Conservation (phyloP, 306 rosid genomes). For the Cucurbita pepo region DNA sequence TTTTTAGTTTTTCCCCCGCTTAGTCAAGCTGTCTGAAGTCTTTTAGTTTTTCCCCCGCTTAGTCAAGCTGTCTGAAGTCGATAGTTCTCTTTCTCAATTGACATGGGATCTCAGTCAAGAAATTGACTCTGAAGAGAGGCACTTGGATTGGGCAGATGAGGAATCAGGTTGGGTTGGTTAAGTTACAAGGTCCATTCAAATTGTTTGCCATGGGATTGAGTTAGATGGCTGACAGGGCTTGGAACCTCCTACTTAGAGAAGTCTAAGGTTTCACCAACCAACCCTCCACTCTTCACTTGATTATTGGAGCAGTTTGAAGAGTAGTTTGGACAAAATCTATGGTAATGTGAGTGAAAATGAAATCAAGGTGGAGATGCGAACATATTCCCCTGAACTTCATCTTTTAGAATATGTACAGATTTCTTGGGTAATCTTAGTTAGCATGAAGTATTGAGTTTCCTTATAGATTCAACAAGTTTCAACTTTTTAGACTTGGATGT, state of each 20-base stretch:
- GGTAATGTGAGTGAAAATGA: neutral
- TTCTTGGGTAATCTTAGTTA: neutral
- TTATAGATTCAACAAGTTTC: neutral
- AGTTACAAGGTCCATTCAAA: neutral
- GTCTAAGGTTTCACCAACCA: neutral
- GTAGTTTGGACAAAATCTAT: neutral
- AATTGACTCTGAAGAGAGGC: neutral
- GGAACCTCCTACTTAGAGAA: neutral
- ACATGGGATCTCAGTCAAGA: too few species aligned
- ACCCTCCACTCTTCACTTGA: neutral
- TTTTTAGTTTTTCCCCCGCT: too few species aligned
- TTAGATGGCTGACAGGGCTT: neutral
- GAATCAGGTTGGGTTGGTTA: neutral
- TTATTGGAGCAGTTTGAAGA: neutral
- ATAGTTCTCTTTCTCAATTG: too few species aligned
- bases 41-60: too few species aligned
- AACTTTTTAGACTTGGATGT: neutral
- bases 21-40: too few species aligned
- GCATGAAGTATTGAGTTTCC: neutral
- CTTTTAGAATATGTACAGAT: too few species aligned
- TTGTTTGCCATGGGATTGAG: neutral
- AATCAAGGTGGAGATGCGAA: neutral
- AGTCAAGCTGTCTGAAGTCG: too few species aligned
- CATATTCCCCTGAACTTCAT: neutral
- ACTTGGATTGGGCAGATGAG: neutral